Evolutionary conservation across 108 stramenopile genomes (phyloP).

Genomic region (Seminavis robusta): DNA sequence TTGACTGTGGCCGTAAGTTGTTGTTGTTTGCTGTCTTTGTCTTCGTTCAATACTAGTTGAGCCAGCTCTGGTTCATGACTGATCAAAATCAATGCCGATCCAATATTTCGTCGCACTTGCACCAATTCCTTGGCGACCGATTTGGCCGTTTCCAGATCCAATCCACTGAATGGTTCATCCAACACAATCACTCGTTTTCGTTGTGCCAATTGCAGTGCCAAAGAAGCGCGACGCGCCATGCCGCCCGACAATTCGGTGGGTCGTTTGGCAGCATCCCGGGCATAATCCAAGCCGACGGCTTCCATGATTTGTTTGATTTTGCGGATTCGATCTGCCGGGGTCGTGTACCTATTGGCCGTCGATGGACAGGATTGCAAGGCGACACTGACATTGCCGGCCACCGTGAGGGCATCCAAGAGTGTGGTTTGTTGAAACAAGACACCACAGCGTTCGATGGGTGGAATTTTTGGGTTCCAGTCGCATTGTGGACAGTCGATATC

Average conservation of each 20-base stretch:
- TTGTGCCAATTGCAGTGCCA: slow-evolving; percentile 79
- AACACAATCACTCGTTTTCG: slow-evolving; percentile 73
- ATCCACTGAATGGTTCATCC: slow-evolving; percentile 81
- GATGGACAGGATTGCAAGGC: slow-evolving; percentile 39
- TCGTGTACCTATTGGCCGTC: not conserved
- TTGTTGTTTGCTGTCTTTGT: slow-evolving; percentile 3
- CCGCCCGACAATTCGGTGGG: slow-evolving; percentile 73
- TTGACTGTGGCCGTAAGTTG: not conserved
- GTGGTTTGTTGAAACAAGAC: slow-evolving; percentile 84
- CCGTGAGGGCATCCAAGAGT: slow-evolving; percentile 69
- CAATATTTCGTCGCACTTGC: slow-evolving; percentile 38
- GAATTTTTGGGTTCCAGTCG: slow-evolving; percentile 48
- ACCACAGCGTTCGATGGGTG: slow-evolving; percentile 52
- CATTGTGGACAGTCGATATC: slow-evolving; percentile 40
- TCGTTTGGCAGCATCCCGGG: slow-evolving; percentile 56
- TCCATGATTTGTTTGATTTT: slow-evolving; percentile 64
- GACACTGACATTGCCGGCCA: slow-evolving; percentile 68
- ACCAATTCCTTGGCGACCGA: slow-evolving; percentile 71
- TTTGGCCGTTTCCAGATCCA: slow-evolving; percentile 52
- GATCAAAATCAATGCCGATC: slow-evolving; percentile 65
- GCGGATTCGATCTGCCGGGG: slow-evolving; percentile 5
- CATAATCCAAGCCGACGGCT: slow-evolving; percentile 68
- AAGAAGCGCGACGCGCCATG: slow-evolving; percentile 78
- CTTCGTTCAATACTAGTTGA: slow-evolving; percentile 52
- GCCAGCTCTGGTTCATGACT: slow-evolving; percentile 75